Conservation (phyloP, 2,329 filamentous ascomycete species). For the Phialophora chinensis region DNA sequence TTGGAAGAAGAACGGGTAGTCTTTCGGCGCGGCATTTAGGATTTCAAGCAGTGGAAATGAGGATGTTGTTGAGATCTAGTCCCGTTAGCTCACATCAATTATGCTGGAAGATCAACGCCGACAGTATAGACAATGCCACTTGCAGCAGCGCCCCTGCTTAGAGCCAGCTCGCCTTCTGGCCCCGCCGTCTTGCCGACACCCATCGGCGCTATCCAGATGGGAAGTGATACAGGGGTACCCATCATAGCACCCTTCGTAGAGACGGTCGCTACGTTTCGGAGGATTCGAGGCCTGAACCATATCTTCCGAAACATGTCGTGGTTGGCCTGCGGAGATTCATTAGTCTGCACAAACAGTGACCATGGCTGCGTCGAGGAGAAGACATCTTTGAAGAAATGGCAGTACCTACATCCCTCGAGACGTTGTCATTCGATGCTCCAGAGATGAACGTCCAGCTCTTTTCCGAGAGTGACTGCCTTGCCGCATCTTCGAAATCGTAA, state of each 20-base stretch:
- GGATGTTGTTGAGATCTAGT: slow-evolving; percentile 56
- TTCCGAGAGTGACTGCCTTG: slow-evolving; percentile 31
- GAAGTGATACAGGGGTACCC: slow-evolving; percentile 31
- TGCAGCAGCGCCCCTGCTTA: slow-evolving; percentile 41
- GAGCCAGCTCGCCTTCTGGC: slow-evolving; percentile 52
- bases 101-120: slow-evolving; percentile 53
- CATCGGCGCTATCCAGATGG: slow-evolving; percentile 36
- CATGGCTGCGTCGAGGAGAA: background rate
- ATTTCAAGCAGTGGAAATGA: slow-evolving; percentile 65
- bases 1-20: slow-evolving; percentile 54
- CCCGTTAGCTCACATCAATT: background rate
- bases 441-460: slow-evolving; percentile 43
- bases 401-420: slow-evolving; percentile 23
- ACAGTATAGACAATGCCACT: slow-evolving; percentile 49
- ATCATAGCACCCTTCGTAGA: slow-evolving; percentile 44
- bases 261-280: slow-evolving; percentile 50
- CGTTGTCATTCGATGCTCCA: slow-evolving; percentile 37
- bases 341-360: background rate
- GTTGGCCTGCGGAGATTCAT: slow-evolving; percentile 21
- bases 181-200: slow-evolving; percentile 52
- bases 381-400: background rate
- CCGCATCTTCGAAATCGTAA: slow-evolving; percentile 36
- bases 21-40: slow-evolving; percentile 41
- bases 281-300: slow-evolving; percentile 54
- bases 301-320: slow-evolving; percentile 49